A percentile compares a stretch with the other conserved stretches of the same genome.
These are phyloP conservation scores for Malbranchea zuffiana DNA, from an alignment of 2,329 filamentous ascomycete species.

Conservation along the genomic window DNA sequence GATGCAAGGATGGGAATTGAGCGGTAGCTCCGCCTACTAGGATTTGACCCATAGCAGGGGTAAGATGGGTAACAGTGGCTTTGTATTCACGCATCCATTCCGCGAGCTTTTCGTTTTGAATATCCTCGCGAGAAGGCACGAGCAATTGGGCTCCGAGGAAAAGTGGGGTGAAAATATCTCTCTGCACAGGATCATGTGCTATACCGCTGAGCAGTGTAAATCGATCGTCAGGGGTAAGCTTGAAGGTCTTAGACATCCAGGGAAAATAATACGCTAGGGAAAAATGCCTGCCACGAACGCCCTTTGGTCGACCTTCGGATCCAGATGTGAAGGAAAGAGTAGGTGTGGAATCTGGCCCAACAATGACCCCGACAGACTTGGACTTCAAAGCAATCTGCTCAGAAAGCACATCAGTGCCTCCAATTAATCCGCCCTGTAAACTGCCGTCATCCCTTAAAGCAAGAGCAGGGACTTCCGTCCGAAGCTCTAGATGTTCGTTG, in stretches of 20 bases:
- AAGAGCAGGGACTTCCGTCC: conserved; percentile 63
- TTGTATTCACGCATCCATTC: conserved; percentile 75
- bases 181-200: conserved; percentile 46
- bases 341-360: conserved; percentile 75
- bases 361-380: conserved; percentile 56
- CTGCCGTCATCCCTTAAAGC: conserved; percentile 59
- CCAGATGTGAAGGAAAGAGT: conserved; percentile 67
- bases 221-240: conserved; percentile 56
- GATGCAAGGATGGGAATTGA: conserved; percentile 63
- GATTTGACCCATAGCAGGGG: conserved; percentile 93
- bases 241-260: conserved; percentile 84
- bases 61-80: conserved; percentile 75
- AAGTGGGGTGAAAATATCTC: conserved; percentile 81
- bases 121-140: conserved; percentile 70
- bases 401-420: conserved; percentile 58
- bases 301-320: conserved; percentile 68
- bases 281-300: conserved; percentile 79
- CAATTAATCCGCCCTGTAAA: conserved; percentile 55
- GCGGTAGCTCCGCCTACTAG: conserved; percentile 73
- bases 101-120: conserved; percentile 70
- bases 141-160: conserved; percentile 74
- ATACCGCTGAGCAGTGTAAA: conserved; percentile 83
- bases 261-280: conserved; percentile 75
- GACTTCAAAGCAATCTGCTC: conserved; percentile 42
- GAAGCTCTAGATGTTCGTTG: conserved; percentile 58